Conservation (phyloP, 257 asterid species). For the Plantago major region DNA sequence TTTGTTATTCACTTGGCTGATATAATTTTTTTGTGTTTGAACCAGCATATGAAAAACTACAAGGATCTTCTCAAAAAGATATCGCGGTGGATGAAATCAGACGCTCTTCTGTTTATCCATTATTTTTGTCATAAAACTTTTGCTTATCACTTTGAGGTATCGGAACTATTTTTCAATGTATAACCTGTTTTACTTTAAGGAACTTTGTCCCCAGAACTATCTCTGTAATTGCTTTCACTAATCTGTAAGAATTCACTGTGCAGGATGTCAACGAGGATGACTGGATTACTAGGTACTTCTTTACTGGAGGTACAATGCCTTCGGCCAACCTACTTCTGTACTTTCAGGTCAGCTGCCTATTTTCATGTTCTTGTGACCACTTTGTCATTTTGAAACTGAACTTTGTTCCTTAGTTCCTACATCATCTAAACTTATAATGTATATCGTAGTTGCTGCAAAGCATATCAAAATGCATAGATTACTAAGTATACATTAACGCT, state of each 20-base stretch:
- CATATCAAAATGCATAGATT: too few species aligned
- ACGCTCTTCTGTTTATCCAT: slow-evolving; percentile 69
- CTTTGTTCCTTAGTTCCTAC: not conserved
- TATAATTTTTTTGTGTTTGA: slow-evolving; percentile 7
- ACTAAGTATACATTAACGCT: not conserved
- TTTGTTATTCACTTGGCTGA: slow-evolving; percentile 1
- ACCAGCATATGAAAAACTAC: slow-evolving; percentile 92
- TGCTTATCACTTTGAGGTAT: slow-evolving; percentile 94
- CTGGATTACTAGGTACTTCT: slow-evolving; percentile 94
- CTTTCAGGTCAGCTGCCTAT: slow-evolving; percentile 62
- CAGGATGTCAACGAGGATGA: slow-evolving; percentile 84
- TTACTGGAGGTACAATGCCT: slow-evolving; percentile 94
- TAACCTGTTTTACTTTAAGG: not conserved
- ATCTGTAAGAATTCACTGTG: not conserved
- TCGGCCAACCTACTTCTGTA: slow-evolving; percentile 86
- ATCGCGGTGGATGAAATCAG: slow-evolving; percentile 81
- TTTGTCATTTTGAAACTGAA: not conserved
- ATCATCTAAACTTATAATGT: too few species aligned
- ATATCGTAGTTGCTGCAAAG: too few species aligned
- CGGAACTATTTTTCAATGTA: not conserved
- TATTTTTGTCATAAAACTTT: slow-evolving; percentile 86
- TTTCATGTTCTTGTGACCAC: too few species aligned
- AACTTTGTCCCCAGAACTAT: not conserved
- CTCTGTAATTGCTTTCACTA: not conserved
- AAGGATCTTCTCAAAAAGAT: slow-evolving; percentile 75